phyloP scores from a whole-genome alignment of 2,329 filamentous ascomycete genomes.

The Monosporascus sp. region DNA sequence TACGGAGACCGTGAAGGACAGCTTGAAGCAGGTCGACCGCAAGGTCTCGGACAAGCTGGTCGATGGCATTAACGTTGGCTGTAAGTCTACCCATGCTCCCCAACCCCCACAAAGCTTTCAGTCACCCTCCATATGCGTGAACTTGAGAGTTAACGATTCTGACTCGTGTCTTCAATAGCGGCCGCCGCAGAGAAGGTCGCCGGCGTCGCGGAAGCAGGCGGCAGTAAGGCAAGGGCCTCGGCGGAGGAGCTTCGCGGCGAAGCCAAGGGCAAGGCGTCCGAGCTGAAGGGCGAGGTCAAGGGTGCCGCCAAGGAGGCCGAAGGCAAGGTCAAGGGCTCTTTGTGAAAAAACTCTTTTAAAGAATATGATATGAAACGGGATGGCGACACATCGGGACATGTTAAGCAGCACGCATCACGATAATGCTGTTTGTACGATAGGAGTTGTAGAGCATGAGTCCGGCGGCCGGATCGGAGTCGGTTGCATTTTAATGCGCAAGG shows the following conservation, averaged over 20 bases:
- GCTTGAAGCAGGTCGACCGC: conserved; percentile 54
- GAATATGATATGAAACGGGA: not conserved
- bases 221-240: conserved; percentile 32
- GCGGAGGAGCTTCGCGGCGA: conserved; percentile 28
- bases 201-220: conserved; percentile 21
- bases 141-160: not conserved
- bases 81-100: conserved; percentile 34
- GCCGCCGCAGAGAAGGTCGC: not conserved
- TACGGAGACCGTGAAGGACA: conserved; percentile 54
- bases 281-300: conserved; percentile 22
- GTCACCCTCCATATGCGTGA: not conserved
- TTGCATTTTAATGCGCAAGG: not conserved
- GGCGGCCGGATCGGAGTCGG: not conserved
- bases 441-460: not conserved
- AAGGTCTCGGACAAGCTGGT: conserved; percentile 57
- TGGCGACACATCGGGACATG: not conserved
- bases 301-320: conserved; percentile 25
- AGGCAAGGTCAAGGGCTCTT: conserved; percentile 30
- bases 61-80: conserved; percentile 53
- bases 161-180: conserved; percentile 3
- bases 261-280: conserved; percentile 22
- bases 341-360: conserved; percentile 3
- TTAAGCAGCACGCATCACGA: not conserved
- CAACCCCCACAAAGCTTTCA: not conserved
- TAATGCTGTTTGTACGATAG: not conserved